These are phyloP conservation scores for Breviolum minutum DNA, from an alignment of 73 alveolate species.

Conservation along the genomic window DNA sequence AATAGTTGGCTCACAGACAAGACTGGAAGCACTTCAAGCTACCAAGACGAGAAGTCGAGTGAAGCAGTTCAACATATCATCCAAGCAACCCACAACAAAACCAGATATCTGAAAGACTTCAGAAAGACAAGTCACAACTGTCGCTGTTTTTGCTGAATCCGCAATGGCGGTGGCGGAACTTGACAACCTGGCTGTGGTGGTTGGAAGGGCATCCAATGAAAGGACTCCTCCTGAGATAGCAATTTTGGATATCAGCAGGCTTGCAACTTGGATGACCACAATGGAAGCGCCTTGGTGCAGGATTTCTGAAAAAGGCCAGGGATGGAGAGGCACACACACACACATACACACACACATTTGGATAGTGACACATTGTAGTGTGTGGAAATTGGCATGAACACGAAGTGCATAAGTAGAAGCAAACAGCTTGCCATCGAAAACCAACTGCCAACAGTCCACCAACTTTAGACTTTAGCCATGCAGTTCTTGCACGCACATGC, in stretches of 20 bases:
- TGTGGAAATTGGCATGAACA: too few relatives aligned
- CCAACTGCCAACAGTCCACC: not conserved
- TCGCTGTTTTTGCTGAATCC: too few relatives aligned
- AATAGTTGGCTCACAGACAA: too few relatives aligned
- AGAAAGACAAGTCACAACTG: not conserved
- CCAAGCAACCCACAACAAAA: not conserved
- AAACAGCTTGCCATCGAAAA: not conserved
- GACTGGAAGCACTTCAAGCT: too few relatives aligned
- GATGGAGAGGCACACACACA: too few relatives aligned
- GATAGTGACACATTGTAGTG: too few relatives aligned
- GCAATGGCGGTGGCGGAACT: not conserved
- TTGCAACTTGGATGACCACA: not conserved
- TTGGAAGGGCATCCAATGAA: not conserved
- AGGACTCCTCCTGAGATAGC: not conserved
- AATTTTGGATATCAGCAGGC: not conserved
- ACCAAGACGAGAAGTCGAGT: too few relatives aligned
- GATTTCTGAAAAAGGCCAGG: not conserved
- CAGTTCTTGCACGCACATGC: too few relatives aligned
- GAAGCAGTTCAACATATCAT: not conserved
- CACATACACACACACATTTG: too few relatives aligned
- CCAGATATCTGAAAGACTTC: not conserved
- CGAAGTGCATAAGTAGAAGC: too few relatives aligned
- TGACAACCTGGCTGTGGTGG: not conserved
- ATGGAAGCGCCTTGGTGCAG: constrained; percentile 15
- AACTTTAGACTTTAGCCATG: not conserved